Conservation (phyloP, 73 alveolate species). For the Blepharisma stoltei region DNA sequence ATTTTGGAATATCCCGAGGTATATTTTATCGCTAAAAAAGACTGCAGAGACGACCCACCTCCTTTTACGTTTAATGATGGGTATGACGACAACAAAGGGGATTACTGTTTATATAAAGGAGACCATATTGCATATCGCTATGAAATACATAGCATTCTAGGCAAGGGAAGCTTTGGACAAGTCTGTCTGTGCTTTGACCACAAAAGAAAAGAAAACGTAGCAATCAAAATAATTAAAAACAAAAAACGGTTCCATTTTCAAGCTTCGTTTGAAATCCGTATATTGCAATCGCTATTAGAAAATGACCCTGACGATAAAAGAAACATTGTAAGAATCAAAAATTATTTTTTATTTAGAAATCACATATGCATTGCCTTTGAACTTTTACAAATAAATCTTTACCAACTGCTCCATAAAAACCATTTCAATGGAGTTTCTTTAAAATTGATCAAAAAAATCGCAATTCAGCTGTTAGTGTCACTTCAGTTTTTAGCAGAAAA, state of each 20-base stretch:
- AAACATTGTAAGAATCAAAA: conserved; percentile 48
- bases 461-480: conserved; percentile 62
- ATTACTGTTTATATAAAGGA: background rate
- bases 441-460: conserved; percentile 59
- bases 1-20: background rate
- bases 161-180: conserved; percentile 95
- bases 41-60: background rate
- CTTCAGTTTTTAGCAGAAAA: conserved; percentile 48
- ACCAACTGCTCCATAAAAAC: conserved; percentile 62
- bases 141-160: conserved; percentile 80
- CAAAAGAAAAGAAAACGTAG: conserved; percentile 72
- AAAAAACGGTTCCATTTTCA: conserved; percentile 87
- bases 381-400: conserved; percentile 62
- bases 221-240: conserved; percentile 87
- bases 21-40: background rate
- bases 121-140: conserved; percentile 90
- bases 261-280: conserved; percentile 87
- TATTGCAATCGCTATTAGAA: conserved; percentile 58
- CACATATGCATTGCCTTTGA: conserved; percentile 76
- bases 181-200: conserved; percentile 89
- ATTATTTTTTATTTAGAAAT: conserved; percentile 48
- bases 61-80: background rate
- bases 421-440: conserved; percentile 65
- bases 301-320: conserved; percentile 47
- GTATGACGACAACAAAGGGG: conserved; percentile 7